Evolutionary conservation across 768 basidiomycete genomes (phyloP).

Genomic region (Bullera alba): DNA sequence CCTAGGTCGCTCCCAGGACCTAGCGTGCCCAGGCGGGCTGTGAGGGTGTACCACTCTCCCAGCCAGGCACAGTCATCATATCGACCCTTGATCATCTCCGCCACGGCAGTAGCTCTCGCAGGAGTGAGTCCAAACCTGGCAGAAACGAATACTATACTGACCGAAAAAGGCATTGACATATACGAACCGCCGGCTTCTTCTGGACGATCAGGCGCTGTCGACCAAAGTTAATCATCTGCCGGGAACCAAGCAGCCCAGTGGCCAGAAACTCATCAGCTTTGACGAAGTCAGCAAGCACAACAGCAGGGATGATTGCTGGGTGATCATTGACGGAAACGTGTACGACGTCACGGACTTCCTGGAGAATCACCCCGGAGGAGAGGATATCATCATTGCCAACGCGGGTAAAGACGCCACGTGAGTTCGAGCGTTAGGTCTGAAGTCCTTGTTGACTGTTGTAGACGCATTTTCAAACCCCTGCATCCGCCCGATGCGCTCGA

Average conservation of each 20-base stretch:
- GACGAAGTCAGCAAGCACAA: constrained; percentile 58
- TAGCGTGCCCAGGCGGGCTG: no score
- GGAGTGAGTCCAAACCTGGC: no score
- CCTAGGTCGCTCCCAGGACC: no score
- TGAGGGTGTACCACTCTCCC: no score
- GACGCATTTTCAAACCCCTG: constrained; percentile 44
- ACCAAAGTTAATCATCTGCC: constrained; percentile 9
- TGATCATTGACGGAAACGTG: constrained; percentile 58
- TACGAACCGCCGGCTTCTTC: no score
- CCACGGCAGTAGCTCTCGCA: no score
- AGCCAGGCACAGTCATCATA: no score
- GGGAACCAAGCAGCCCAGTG: constrained; percentile 27
- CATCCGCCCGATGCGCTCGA: constrained; percentile 46
- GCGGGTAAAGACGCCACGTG: constrained; percentile 47
- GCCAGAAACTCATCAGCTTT: constrained; percentile 44
- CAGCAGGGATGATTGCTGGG: constrained; percentile 89
- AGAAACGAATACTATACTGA: no score
- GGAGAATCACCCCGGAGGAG: constrained; percentile 45
- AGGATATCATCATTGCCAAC: constrained; percentile 39
- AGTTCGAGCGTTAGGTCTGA: constrained; percentile 7
- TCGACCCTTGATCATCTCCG: no score
- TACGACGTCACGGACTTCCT: constrained; percentile 48
- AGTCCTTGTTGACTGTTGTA: constrained; percentile 1
- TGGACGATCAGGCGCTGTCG: no score
- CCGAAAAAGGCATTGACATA: no score